Evolutionary conservation across 208 protist species (phyloP), one percentile per base, ranked within the genome.

Genomic region (Tritrichomonas musculus): DNA sequence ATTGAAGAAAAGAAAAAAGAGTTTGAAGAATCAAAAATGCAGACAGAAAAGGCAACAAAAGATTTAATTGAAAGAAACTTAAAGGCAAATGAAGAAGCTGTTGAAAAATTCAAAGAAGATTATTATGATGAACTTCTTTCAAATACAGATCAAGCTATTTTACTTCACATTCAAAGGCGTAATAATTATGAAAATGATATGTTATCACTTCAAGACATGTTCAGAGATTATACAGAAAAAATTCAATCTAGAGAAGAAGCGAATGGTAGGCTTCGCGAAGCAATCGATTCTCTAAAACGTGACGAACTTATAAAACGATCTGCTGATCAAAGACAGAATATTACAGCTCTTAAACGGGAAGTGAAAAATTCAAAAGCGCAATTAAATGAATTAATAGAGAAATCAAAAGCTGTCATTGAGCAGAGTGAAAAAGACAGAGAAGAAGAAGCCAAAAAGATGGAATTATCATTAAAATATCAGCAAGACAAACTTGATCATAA

Each of bases 401-500:
- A 88, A 57, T 9, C 77, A 57, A 88, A 88, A 27, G 17, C 20
- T 5, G n/a, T 20, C 3, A 22, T 44, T 14, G 47, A 88, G 57
- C 77, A 88, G 36, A 30, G 14, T 53, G 77, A 88, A n/a, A 57
- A 88, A 53, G 17, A 60, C 4, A 53, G 77, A 88, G 27, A 53
- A 57, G 41, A 44, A 39, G 77, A 88, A 88, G 4, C 77, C n/a
- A 14, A 57, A 25, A 14, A 88, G 1, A 53, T 88, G 41, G 77
- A 60, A 27, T 49, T 88, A 53, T 20, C 44, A 57, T 27, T 88
- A 39, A 88, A 33, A 88, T n/a, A 60, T 39, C 77, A 88, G 39
- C 77, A 88, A 57, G 77, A 88, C 57, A 44, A 53, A 53, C 47
- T 88, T 33, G 77, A 88, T 36, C 77, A 88, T 22, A 88, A 88